Base-by-base conservation (phyloP, 2,329 filamentous ascomycete genomes). In the Sphaerulina populicola region DNA sequence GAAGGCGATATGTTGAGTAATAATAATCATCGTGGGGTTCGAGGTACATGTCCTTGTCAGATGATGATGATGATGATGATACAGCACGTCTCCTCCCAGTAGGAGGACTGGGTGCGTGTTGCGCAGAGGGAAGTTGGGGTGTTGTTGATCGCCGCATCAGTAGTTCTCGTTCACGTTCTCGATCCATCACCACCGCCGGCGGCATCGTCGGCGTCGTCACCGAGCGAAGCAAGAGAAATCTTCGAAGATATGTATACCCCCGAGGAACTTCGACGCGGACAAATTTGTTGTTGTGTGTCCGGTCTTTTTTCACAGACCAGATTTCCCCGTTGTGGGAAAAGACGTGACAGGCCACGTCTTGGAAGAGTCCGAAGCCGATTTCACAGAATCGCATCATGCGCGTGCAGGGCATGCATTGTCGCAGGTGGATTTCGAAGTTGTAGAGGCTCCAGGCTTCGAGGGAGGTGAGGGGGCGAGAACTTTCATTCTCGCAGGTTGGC, bases 351-450 rank as follows among this genome's bases (percentile, higher is more conserved):
- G 71, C 68, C 30, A 75, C 70, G 31, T 72, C 69, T 44, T 71
- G 68, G 23, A 72, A 72, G n/a, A 75, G 64, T 35, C 62, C 58
- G 56, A 72, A 69, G 44, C 73, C 73, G 18, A 59, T 58, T 14
- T 70, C 66, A 58, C 73, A 76, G 14, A 76, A 69, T 52, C 68
- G 66, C 15, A 65, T 60, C 56, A 66, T 67, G 51, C 61, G 55
- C 2, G 73, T 62, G 68, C 74, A 76, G 52, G 67, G 63, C 40
- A 57, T 61, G 62, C 74, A 76, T 54, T 66, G 67, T 44, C 67
- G 66, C 33, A 72, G 71, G 62, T 76, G 74, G 52, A 63, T 66
- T 59, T 75, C 73, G 52, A 74, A 75, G 66, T 73, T 63, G 64
- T 74, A 73, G 49, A 72, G 61, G 1, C 70, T 69, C 72, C 72